These are phyloP conservation scores for Blastobotrys malaysiensis DNA, from an alignment of 1,139 yeast species.

Conservation along the genomic window DNA sequence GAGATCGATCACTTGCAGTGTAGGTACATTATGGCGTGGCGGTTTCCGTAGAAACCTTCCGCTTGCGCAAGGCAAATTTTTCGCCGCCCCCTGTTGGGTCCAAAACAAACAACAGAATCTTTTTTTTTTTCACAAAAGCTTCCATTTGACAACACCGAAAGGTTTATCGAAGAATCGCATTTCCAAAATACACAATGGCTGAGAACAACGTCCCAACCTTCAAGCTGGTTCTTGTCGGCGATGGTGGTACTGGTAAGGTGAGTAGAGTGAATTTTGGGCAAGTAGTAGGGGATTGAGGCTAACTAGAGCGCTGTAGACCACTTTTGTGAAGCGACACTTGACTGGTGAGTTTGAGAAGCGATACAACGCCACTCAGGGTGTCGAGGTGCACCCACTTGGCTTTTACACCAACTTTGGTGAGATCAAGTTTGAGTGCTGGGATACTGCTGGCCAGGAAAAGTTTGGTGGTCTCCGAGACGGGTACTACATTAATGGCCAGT, in stretches of 20 bases:
- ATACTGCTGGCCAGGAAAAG: constrained; percentile 99
- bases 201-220: constrained; percentile 73
- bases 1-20: not conserved
- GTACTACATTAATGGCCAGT: constrained; percentile 98
- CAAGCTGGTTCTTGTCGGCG: constrained; percentile 97
- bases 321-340: constrained; percentile 98
- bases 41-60: not conserved
- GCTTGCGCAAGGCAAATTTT: not conserved
- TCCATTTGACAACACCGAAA: not conserved
- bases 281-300: not conserved
- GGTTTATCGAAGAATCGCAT: not conserved
- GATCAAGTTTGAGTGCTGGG: constrained; percentile 99
- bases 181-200: constrained; percentile 42
- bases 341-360: constrained; percentile 99
- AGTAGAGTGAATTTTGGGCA: constrained; percentile 24
- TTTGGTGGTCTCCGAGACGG: constrained; percentile 99
- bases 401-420: constrained; percentile 99
- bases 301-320: constrained; percentile 49
- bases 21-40: not conserved
- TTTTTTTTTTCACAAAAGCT: not conserved
- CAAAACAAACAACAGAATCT: not conserved
- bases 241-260: constrained; percentile 99
- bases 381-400: constrained; percentile 97
- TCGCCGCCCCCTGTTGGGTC: constrained; percentile 1
- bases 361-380: constrained; percentile 98